Evolutionary conservation across 2,329 filamentous ascomycete genomes (phyloP), one percentile per base, ranked within the genome.

Genomic region (Alternaria sp.): DNA sequence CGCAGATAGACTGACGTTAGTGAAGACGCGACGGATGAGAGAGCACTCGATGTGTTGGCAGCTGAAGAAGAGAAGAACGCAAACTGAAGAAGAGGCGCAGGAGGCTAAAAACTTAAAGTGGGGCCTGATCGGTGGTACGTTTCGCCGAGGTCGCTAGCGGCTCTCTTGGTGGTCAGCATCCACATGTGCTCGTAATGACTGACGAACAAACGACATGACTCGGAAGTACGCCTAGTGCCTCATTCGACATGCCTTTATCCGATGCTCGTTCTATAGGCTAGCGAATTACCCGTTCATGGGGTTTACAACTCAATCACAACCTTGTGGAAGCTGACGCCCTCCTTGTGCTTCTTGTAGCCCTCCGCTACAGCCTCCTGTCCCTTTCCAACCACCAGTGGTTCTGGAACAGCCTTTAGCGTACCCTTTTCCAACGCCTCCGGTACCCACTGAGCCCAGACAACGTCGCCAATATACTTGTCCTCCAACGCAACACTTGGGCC

Each of bases 241-340:
- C 23, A 5, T 24, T 31, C 24, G 31, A 46, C 8, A 46, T 39
- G 31, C 14, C n/a, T 23, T 54, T 11, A 0, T 37, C 14, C 21
- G n/a, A 28, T 48, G 42, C 31, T 23, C 17, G 21, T 29, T 23
- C 6, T 39, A 23, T 24, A 26, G 31, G 31, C 28, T 26, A 29
- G 17, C 11, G n/a, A 17, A 3, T 21, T 17, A 6, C 17, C 14
- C 11, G 21, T 9, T 29, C 9, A 17, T 29, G 40, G 4, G 11
- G 23, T 14, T 44, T 66, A 68, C 24, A 70, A 48, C 29, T 69
- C 68, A 21, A 77, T 61, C 21, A 76, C 74, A 51, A 76, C 61
- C 65, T 75, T 76, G n/a, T 61, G 62, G 53, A 72, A 76, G 53
- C 73, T 76, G 23, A 76, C 68, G 8, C 73, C 74, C 53, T 71